Percentiles rank a stretch among this genome's conserved stretches.
phyloP scores from a whole-genome alignment of 1,139 yeast species.

The Geotrichum restrictum region DNA sequence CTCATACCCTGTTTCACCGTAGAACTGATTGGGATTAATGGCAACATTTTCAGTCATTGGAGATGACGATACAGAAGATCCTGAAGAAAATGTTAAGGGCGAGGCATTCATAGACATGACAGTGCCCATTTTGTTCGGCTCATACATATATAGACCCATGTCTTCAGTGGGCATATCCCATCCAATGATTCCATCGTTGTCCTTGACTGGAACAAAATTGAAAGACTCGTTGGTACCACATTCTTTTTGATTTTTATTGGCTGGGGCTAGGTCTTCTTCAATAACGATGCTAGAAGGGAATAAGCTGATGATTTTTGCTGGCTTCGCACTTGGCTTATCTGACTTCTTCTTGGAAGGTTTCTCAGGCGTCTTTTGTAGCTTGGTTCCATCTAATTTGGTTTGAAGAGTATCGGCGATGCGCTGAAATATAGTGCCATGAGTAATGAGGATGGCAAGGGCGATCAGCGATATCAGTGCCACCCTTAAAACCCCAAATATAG shows the following conservation, averaged over 20 bases:
- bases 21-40: neutral
- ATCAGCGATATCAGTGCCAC: neutral
- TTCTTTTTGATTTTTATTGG: neutral
- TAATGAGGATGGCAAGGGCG: neutral
- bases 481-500: neutral
- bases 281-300: conserved; percentile 1
- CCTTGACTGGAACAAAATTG: conserved; percentile 1
- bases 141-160: neutral
- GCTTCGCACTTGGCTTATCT: neutral
- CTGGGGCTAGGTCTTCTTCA: neutral
- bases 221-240: conserved; percentile 5
- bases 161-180: conserved; percentile 2
- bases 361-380: neutral
- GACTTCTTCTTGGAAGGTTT: neutral
- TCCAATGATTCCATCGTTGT: neutral
- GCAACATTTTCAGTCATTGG: neutral
- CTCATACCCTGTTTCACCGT: neutral
- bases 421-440: conserved; percentile 4
- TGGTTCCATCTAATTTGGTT: neutral
- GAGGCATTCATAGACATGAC: neutral
- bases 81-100: neutral
- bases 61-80: conserved; percentile 1
- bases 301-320: neutral
- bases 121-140: neutral
- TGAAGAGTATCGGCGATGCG: neutral